Percentiles rank a stretch among this genome's conserved stretches.
These are phyloP conservation scores for Pichia sp. DNA, from an alignment of 1,139 yeast genomes.

Conservation along the genomic window DNA sequence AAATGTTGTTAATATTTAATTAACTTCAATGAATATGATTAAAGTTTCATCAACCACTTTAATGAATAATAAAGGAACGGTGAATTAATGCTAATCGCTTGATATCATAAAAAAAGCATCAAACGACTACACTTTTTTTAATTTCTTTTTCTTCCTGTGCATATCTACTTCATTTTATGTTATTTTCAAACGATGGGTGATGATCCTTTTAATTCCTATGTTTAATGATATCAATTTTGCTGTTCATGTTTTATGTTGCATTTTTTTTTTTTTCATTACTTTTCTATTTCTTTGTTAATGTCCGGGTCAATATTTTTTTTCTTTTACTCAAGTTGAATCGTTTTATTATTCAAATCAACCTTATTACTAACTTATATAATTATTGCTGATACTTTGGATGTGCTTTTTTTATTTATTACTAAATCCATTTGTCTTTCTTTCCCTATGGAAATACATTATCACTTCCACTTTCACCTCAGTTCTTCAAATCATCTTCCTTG, in stretches of 20 bases:
- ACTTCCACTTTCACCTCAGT: too few species aligned
- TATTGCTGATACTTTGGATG: background rate
- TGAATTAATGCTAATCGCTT: background rate
- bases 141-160: background rate
- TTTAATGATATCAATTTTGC: background rate
- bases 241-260: background rate
- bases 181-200: background rate
- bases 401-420: background rate
- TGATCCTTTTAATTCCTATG: background rate
- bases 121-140: too few species aligned
- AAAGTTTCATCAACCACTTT: background rate
- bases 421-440: background rate
- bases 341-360: background rate
- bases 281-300: background rate
- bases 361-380: background rate
- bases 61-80: background rate
- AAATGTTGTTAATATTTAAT: background rate
- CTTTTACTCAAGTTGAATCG: background rate
- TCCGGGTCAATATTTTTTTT: background rate
- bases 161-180: background rate
- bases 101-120: background rate
- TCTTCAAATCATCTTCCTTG: too few species aligned
- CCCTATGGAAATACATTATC: too few species aligned
- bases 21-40: background rate
- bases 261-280: background rate